Evolutionary conservation across 208 protist genomes (phyloP), one percentile per base, ranked within the genome.

Genomic region (Wallacemonas collosoma): DNA sequence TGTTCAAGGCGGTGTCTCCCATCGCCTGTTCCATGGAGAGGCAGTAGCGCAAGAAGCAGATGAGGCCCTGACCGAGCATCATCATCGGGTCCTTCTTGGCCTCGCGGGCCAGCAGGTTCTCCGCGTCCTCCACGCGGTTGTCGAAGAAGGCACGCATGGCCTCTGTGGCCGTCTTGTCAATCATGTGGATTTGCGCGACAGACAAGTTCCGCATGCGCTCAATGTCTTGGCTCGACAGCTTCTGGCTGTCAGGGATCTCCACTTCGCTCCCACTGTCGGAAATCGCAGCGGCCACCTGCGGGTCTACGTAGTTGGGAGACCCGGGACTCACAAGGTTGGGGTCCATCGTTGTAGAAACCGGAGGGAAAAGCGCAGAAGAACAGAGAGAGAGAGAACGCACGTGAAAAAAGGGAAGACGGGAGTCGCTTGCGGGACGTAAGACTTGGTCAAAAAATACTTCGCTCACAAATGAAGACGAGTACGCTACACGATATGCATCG

Each of bases 21-120:
- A 89, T 79, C 6, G 3, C 60, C 71, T 85, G 80, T 68, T 87
- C 75, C 78, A 93, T 85, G 0, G 83, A 93, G 26, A 93, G 70
- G 36, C 69, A 43, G 26, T 79, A 82, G 41, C 85, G 84, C 2
- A 90, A 15, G 47, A 83, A 81, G 3, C 53, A 75, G 8, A 93
- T 72, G 51, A 84, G 75, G 4, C 77, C 82, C 1, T 65, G 61
- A 0, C 79, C 85, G n/a, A 66, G 67, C 36, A 78, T 71, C 56
- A 74, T 65, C 11, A 90, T 64, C 2, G 82, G 80, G 74, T 93
- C 85, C 0, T 65, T 35, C 3, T 36, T 8, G 60, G 72, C 66
- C 47, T 79, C 60, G 2, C 60, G 47, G 6, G 60, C 58, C 2
- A 93, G 70, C 17, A 83, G 15, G 1, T 79, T 82, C 70, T 93